Conservation (phyloP, 345 rosid genomes). For the Cardamine occulta region DNA sequence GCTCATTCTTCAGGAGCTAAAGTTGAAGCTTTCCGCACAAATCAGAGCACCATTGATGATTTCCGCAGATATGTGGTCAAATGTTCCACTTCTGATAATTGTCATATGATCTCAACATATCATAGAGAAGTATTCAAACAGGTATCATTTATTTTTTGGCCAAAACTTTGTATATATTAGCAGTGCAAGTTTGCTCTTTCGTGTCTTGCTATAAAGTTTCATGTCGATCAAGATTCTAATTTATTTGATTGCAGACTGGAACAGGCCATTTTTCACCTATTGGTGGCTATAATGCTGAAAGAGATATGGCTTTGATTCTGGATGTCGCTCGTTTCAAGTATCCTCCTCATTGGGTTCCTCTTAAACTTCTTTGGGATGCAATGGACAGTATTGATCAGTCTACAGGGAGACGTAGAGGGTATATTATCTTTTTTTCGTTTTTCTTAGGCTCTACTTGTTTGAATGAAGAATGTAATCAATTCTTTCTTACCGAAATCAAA, state of each 20-base stretch:
- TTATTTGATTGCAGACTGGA: constrained; percentile 69
- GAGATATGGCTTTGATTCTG: constrained; percentile 92
- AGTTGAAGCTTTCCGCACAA: constrained; percentile 83
- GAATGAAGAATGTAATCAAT: not conserved
- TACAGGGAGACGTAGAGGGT: constrained; percentile 87
- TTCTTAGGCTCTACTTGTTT: not conserved
- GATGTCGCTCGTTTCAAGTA: constrained; percentile 98
- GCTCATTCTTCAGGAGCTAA: constrained; percentile 94
- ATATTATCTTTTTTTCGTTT: constrained; percentile 6
- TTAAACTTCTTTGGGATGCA: constrained; percentile 92
- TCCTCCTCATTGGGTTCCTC: constrained; percentile 99
- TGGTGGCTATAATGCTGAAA: constrained; percentile 89
- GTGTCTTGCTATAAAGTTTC: not conserved
- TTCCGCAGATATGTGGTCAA: constrained; percentile 65
- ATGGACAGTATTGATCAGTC: constrained; percentile 69
- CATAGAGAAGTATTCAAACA: constrained; percentile 71
- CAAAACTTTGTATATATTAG: too few species aligned
- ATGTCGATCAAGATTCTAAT: constrained; percentile 5
- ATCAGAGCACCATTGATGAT: constrained; percentile 72
- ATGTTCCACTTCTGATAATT: constrained; percentile 75
- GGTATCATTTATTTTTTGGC: constrained; percentile 44
- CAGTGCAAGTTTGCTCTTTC: constrained; percentile 1
- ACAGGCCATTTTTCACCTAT: constrained; percentile 94
- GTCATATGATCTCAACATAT: constrained; percentile 82
- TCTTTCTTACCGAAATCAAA: constrained; percentile 1